A percentile compares a stretch with the other conserved stretches of the same genome.
Evolutionary conservation across 2,329 filamentous ascomycete species (phyloP).

Genomic region (Cercospora sp.): DNA sequence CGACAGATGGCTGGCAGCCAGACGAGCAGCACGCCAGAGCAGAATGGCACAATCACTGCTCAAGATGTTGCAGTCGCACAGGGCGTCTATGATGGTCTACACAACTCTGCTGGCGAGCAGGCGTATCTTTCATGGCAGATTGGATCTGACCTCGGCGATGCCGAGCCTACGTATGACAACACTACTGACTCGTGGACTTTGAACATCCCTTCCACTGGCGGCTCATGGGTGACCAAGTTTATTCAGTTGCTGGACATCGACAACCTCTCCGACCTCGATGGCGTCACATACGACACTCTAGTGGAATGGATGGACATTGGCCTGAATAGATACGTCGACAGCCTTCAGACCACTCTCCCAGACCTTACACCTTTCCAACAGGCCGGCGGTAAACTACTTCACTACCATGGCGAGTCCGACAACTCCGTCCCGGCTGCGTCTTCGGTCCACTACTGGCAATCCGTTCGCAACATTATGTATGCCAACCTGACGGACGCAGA

Average conservation of each 20-base stretch:
- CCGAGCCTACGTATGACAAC: constrained; percentile 40
- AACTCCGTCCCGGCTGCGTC: constrained; percentile 55
- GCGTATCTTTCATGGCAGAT: constrained; percentile 47
- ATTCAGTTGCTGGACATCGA: constrained; percentile 44
- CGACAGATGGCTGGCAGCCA: constrained; percentile 29
- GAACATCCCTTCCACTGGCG: constrained; percentile 40
- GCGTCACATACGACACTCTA: constrained; percentile 59
- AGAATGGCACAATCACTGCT: constrained; percentile 37
- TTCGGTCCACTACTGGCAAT: constrained; percentile 58
- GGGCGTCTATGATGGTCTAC: constrained; percentile 43
- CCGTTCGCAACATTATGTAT: constrained; percentile 56
- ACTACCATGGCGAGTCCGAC: constrained; percentile 61
- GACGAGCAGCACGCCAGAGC: constrained; percentile 16
- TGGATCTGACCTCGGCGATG: constrained; percentile 38
- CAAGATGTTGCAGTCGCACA: constrained; percentile 37
- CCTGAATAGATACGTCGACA: constrained; percentile 52
- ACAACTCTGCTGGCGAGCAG: constrained; percentile 42
- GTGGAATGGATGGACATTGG: constrained; percentile 55
- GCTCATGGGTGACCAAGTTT: constrained; percentile 48
- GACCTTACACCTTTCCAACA: constrained; percentile 55
- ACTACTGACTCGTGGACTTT: constrained; percentile 40
- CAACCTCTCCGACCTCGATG: constrained; percentile 48
- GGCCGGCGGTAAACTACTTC: constrained; percentile 57
- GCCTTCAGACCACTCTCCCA: constrained; percentile 56
- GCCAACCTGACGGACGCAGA: constrained; percentile 43